Evolutionary conservation across 164 flowering plant species (phyloP).

Genomic region (Umbellularia californica): DNA sequence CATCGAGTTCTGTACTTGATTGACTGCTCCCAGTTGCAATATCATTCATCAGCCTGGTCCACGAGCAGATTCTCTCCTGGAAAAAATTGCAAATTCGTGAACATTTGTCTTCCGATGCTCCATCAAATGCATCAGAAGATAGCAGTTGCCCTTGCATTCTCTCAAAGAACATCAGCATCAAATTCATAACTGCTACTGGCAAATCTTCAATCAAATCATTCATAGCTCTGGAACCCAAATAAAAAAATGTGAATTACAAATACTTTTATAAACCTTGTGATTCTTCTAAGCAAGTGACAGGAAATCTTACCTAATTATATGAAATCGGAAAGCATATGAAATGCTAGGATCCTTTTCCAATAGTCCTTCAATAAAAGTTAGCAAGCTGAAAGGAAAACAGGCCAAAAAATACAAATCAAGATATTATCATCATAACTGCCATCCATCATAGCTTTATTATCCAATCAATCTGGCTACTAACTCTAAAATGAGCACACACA

Average conservation of each 20-base stretch:
- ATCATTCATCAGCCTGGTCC: slow-evolving; percentile 38
- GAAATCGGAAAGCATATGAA: slow-evolving; percentile 33
- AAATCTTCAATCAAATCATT: slow-evolving; percentile 43
- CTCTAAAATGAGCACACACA: too few relatives aligned
- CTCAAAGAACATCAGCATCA: slow-evolving; percentile 53
- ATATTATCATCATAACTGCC: too few relatives aligned
- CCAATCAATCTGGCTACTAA: too few relatives aligned
- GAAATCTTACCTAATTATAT: slow-evolving; percentile 53
- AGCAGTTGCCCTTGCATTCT: slow-evolving; percentile 27
- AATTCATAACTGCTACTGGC: slow-evolving; percentile 47
- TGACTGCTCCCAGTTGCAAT: slow-evolving; percentile 11
- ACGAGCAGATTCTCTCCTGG: slow-evolving; percentile 22
- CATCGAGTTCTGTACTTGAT: slow-evolving; percentile 21
- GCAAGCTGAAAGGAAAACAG: slow-evolving; percentile 45
- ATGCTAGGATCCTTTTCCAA: slow-evolving; percentile 47
- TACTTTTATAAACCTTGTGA: neutral
- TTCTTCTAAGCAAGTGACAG: neutral
- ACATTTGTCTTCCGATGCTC: slow-evolving; percentile 23
- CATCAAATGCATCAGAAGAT: slow-evolving; percentile 24
- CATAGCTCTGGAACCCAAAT: slow-evolving; percentile 43
- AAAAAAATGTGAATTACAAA: neutral
- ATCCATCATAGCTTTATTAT: too few relatives aligned
- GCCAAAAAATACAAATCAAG: neutral
- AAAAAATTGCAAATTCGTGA: slow-evolving; percentile 30
- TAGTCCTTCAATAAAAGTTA: slow-evolving; percentile 51